Evolutionary conservation across 345 rosid genomes (phyloP).

Genomic region (Linum usitatissimum): DNA sequence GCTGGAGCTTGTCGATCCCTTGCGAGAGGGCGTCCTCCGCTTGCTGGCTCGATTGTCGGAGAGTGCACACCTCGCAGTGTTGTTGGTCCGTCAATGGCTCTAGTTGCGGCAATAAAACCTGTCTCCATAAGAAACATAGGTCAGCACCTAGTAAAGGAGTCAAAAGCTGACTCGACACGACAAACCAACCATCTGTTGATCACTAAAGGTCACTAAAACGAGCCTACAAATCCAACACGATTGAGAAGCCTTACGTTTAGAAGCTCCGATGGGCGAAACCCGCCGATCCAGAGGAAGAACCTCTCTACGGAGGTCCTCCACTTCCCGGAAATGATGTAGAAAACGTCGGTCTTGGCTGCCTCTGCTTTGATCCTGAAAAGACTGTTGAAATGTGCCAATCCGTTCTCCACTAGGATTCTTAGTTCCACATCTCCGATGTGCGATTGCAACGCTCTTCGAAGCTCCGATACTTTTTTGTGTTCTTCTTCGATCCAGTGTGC

Average conservation of each 20-base stretch:
- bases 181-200: too few species aligned
- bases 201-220: too few species aligned
- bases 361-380: slow-evolving; percentile 71
- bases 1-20: slow-evolving; percentile 32
- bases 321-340: slow-evolving; percentile 69
- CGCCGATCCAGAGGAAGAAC: slow-evolving; percentile 82
- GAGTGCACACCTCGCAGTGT: slow-evolving; percentile 36
- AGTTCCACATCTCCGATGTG: slow-evolving; percentile 57
- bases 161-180: too few species aligned
- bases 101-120: slow-evolving; percentile 62
- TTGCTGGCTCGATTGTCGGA: slow-evolving; percentile 68
- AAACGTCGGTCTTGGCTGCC: slow-evolving; percentile 74
- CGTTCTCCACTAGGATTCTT: slow-evolving; percentile 52
- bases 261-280: slow-evolving; percentile 84
- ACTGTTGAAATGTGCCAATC: slow-evolving; percentile 54
- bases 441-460: slow-evolving; percentile 51
- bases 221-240: too few species aligned
- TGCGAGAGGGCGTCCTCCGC: slow-evolving; percentile 72
- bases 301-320: slow-evolving; percentile 74
- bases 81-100: slow-evolving; percentile 75
- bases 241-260: slow-evolving; percentile 35
- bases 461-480: slow-evolving; percentile 43
- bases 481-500: slow-evolving; percentile 74
- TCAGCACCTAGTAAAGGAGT: too few species aligned
- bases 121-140: background rate